A percentile compares a stretch with the other conserved stretches of the same genome.
Conservation (phyloP, 2,329 filamentous ascomycete genomes). For the Phoma sp. region DNA sequence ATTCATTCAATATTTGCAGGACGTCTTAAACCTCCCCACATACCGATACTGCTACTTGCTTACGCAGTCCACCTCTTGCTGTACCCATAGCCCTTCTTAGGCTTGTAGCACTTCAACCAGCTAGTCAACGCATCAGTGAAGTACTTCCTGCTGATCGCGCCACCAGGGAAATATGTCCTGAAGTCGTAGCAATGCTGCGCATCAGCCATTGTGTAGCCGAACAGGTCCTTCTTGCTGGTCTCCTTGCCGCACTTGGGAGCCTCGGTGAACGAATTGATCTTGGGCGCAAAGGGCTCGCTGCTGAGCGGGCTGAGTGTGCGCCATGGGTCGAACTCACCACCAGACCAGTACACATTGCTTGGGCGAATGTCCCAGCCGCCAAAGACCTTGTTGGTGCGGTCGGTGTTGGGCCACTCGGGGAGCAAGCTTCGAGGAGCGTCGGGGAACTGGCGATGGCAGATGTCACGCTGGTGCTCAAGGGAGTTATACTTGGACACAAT, state of each 20-base stretch:
- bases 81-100: slow-evolving; percentile 8
- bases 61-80: slow-evolving; percentile 11
- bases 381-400: slow-evolving; percentile 51
- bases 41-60: not conserved
- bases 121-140: slow-evolving; percentile 52
- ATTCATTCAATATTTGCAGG: too few relatives aligned
- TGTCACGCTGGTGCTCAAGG: slow-evolving; percentile 51
- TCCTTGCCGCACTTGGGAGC: slow-evolving; percentile 53
- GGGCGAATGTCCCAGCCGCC: slow-evolving; percentile 61
- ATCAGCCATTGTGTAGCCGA: slow-evolving; percentile 55
- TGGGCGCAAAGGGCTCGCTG: slow-evolving; percentile 50
- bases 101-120: slow-evolving; percentile 55
- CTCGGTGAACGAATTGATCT: slow-evolving; percentile 46
- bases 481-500: slow-evolving; percentile 57
- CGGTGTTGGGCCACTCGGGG: slow-evolving; percentile 49
- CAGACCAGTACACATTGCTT: slow-evolving; percentile 59
- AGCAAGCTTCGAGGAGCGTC: slow-evolving; percentile 48
- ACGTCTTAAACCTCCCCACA: too few relatives aligned
- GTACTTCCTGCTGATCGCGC: slow-evolving; percentile 42
- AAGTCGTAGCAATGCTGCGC: slow-evolving; percentile 60
- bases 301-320: slow-evolving; percentile 54
- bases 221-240: slow-evolving; percentile 49
- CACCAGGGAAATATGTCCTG: slow-evolving; percentile 39
- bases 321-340: slow-evolving; percentile 61
- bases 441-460: slow-evolving; percentile 58